Percentiles rank a stretch among this genome's conserved stretches.
These are phyloP conservation scores for Daedaleopsis nitida DNA, from an alignment of 768 basidiomycete genomes.

Conservation along the genomic window DNA sequence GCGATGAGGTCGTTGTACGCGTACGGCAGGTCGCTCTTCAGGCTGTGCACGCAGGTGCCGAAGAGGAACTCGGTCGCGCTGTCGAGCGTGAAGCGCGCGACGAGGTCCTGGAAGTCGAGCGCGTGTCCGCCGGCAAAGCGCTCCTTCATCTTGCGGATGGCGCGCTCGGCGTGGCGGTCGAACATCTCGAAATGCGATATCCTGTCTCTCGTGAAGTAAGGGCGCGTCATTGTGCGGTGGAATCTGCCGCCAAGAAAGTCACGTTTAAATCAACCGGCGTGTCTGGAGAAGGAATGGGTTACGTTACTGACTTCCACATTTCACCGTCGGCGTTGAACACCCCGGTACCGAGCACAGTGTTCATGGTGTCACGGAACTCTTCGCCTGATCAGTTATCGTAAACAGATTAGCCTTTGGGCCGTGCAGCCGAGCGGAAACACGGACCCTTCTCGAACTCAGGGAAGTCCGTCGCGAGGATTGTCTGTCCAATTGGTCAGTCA, in stretches of 20 bases:
- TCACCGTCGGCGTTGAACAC: constrained; percentile 57
- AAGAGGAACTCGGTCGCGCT: constrained; percentile 58
- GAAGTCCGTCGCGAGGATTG: constrained; percentile 46
- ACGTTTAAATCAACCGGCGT: no score
- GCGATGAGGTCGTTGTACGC: neutral
- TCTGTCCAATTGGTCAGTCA: constrained; percentile 23
- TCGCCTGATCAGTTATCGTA: constrained; percentile 28
- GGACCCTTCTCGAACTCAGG: constrained; percentile 46
- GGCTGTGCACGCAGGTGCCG: constrained; percentile 43
- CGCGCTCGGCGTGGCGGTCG: constrained; percentile 35
- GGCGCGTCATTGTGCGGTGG: constrained; percentile 39
- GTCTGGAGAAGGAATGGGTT: neutral
- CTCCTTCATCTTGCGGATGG: constrained; percentile 30
- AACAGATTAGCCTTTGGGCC: neutral
- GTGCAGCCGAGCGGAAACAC: neutral
- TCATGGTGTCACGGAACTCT: constrained; percentile 32
- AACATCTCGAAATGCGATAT: constrained; percentile 39
- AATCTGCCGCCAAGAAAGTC: constrained; percentile 15
- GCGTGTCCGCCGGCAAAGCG: constrained; percentile 30
- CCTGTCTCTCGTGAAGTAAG: constrained; percentile 38
- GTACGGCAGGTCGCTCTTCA: constrained; percentile 25
- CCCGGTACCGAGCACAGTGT: constrained; percentile 48
- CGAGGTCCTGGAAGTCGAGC: constrained; percentile 42
- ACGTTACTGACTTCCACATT: constrained; percentile 30
- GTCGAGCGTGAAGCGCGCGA: constrained; percentile 53